Evolutionary conservation across 306 rosid genomes (phyloP), one percentile per base, ranked within the genome.

Genomic region (Abrus pulchellus): DNA sequence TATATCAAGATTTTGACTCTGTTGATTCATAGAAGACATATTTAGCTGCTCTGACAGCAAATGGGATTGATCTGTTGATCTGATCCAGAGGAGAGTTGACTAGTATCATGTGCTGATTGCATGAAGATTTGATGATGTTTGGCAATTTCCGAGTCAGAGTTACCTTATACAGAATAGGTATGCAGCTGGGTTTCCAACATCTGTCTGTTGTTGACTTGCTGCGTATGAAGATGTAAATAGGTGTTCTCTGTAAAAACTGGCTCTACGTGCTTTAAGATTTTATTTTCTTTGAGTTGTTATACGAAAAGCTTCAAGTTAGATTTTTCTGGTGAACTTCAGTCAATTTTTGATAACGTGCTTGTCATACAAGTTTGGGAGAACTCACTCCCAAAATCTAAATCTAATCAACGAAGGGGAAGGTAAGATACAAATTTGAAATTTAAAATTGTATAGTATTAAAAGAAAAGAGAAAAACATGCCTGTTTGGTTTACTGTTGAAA

Each of bases 1-100:
- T 48, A 63, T 84, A 28, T 81, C 86, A 74, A 77, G 82, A 81
- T 86, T 70, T 79, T 79, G 77, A 86, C 44, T 32, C 50, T 55
- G n/a, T n/a, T 29, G 52, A 12, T 74, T 75, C 59, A 30, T 41
- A 7, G 68, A 74, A 68, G 73, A 40, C 13, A 40, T 49, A 44
- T 74, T 63, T 52, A 66, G 13, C 79, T 40, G 38, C 48, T 54
- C 56, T 34, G 40, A 20, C 60, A 43, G 66, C 7, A 44, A 68
- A 50, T 14, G 27, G 41, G 67, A 29, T 43, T 68, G 47, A 72
- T 62, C 49, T 44, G 61, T 38, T 64, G 73, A 60, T 74, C 4
- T 50, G 59, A 38, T 77, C 54, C 67, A 6, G 43, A 48, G 6
- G 75, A 75, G 44, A 78, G 73, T 74, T 73, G 61, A 54, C n/a